Evolutionary conservation across 208 protist species (phyloP), one percentile per base, ranked within the genome.

Genomic region (Angomonas deanei): DNA sequence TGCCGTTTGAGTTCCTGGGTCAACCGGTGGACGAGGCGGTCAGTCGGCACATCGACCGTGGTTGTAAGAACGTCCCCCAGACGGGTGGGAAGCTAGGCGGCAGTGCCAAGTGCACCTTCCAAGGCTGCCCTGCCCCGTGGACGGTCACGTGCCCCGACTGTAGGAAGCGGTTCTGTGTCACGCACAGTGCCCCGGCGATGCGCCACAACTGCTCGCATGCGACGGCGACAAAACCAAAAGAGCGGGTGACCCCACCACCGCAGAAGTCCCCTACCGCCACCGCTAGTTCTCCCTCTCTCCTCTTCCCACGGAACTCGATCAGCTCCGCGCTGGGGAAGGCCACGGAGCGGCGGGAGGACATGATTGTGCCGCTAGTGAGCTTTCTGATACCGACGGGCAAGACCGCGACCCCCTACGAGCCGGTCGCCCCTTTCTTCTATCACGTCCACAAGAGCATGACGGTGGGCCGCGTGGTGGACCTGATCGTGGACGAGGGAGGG

Each of bases 351-450:
- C 50, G 67, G 30, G 39, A 61, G 0, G 78, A 86, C 52, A 82
- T 78, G 69, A 69, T 85, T 31, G 88, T 82, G 15, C 76, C 76
- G 13, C 72, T 92, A 13, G 54, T 94, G 46, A 70, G 79, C 47
- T 81, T 85, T 36, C 30, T 72, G 30, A 11, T 74, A 1, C 70
- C 70, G 5, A 30, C 15, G 2, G 23, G 31, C 10, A 49, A 23
- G 17, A 4, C 49, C 15, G 11, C 15, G 21, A 19, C 53, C 55
- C 5, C 49, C 15, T 28, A 19, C 10, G 32, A 27, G 13, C 53
- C 65, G n/a, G 71, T 93, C 15, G 46, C 72, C 2, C 72, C 86
- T 4, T 89, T 96, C 46, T 96, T 84, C 63, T 85, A 91, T 70
- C 49, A 87, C 62, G 72, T 81, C 15, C 64, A 74, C 23, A 84